Evolutionary conservation across 2,329 filamentous ascomycete species (phyloP), one percentile per base, ranked within the genome.

Genomic region (Pyrenochaeta sp.): DNA sequence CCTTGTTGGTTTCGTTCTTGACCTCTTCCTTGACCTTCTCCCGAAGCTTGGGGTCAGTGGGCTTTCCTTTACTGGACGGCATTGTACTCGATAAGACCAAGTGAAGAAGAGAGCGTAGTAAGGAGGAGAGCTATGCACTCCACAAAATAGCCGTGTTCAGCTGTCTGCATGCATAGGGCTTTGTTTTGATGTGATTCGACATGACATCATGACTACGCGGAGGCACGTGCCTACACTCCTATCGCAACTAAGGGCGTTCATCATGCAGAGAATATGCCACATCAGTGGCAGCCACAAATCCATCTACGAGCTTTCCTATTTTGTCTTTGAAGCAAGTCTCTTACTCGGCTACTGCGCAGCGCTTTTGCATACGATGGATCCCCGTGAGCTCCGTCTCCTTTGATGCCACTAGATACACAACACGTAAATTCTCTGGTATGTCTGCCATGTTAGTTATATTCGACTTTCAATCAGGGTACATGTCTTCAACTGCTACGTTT

Each of bases 11-110:
- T 53, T 79, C 71, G 44, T 75, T 68, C 61, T 80, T 79, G n/a
- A 80, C 69, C 12, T 80, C 75, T 58, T 80, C 73, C 61, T 78
- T 80, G 23, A 79, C 75, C 61, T 79, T 69, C 63, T 80, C 77
- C 44, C 75, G 73, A 37, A 80, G 59, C 55, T 80, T 75, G 1
- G 77, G 75, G 59, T 80, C 77, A 4, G 78, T 79, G 10, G 77
- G 77, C 54, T 78, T 81, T 61, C 78, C 78, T 55, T 78, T 80
- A 20, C 74, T 74, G 20, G 77, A 79, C 4, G 71, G 64, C 78
- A 79, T 78, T 6, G 10, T 58, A 47, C 50, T 15, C 15, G 42
- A 42, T 30, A 10, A 12, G 31, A 7, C 6, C 6, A 27, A 42
- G 5, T 37, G 21, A 15, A 21, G 9, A 41, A 21, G 31, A 29